These are phyloP conservation scores for Phaeomoniella chlamydospora DNA, from an alignment of 2,329 filamentous ascomycete genomes.

Conservation along the genomic window DNA sequence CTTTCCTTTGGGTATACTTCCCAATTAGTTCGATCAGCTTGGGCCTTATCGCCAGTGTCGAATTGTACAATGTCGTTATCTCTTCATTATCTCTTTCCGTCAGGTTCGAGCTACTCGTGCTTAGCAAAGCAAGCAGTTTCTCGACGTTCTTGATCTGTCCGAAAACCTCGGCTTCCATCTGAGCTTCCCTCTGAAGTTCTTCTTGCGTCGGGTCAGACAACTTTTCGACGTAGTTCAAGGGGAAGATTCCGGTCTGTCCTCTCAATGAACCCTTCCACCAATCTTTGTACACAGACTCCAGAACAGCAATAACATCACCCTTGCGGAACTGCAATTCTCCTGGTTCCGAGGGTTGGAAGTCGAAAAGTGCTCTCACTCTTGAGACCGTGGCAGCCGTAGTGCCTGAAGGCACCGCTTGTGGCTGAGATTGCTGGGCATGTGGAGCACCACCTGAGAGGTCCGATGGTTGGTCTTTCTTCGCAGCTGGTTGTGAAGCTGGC, in stretches of 20 bases:
- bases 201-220: constrained; percentile 86
- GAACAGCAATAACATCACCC: constrained; percentile 89
- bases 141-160: constrained; percentile 65
- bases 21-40: constrained; percentile 97
- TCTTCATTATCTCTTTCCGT: constrained; percentile 92
- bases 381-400: constrained; percentile 95
- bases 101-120: constrained; percentile 65
- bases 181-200: constrained; percentile 85
- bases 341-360: constrained; percentile 86
- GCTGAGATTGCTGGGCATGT: constrained; percentile 26
- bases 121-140: constrained; percentile 75
- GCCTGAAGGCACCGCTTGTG: constrained; percentile 55
- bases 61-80: constrained; percentile 81
- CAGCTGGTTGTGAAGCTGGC: constrained; percentile 18
- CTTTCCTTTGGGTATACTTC: constrained; percentile 98
- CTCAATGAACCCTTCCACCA: constrained; percentile 97
- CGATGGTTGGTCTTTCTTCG: constrained; percentile 17
- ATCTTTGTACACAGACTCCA: constrained; percentile 97
- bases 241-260: constrained; percentile 94
- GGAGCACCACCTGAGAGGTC: constrained; percentile 19
- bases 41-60: constrained; percentile 82
- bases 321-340: constrained; percentile 94
- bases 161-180: constrained; percentile 79
- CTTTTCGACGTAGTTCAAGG: constrained; percentile 97
- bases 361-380: constrained; percentile 80